phyloP scores from a whole-genome alignment of 768 basidiomycete species.

The Lactifluus subvellereus region DNA sequence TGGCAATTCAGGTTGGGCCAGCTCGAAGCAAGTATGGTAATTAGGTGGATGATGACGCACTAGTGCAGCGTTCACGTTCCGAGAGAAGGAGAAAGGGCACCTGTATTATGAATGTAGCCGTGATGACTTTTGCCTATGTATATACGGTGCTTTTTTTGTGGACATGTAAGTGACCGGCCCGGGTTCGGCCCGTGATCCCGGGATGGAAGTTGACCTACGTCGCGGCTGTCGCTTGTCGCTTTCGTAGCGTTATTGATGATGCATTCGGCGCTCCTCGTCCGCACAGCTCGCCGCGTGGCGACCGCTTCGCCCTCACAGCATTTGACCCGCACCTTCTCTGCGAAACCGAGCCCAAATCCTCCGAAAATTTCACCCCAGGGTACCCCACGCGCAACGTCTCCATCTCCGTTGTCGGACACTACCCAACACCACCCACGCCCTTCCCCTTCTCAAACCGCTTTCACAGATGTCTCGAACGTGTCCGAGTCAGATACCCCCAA shows the following conservation, averaged over 20 bases:
- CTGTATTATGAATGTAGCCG: neutral
- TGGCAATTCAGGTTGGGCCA: too few species aligned
- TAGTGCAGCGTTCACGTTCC: too few species aligned
- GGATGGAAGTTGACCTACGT: neutral
- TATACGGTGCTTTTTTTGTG: too few species aligned
- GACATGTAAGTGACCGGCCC: neutral
- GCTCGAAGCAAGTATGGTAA: too few species aligned
- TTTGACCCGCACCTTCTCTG: neutral
- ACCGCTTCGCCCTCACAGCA: neutral
- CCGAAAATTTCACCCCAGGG: conserved; percentile 6
- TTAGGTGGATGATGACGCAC: too few species aligned
- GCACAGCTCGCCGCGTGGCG: conserved; percentile 6
- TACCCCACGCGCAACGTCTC: neutral
- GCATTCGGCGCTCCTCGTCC: conserved; percentile 11
- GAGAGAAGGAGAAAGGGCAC: neutral
- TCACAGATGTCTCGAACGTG: neutral
- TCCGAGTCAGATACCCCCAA: neutral
- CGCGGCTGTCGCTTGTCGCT: neutral
- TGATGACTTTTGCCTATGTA: too few species aligned
- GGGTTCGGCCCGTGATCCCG: neutral
- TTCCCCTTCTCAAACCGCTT: conserved; percentile 2
- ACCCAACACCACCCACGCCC: neutral
- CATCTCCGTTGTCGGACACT: neutral
- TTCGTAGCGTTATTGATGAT: neutral
- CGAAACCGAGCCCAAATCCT: neutral